phyloP scores from a whole-genome alignment of 2,329 filamentous ascomycete genomes.

The Aureobasidium sp. region DNA sequence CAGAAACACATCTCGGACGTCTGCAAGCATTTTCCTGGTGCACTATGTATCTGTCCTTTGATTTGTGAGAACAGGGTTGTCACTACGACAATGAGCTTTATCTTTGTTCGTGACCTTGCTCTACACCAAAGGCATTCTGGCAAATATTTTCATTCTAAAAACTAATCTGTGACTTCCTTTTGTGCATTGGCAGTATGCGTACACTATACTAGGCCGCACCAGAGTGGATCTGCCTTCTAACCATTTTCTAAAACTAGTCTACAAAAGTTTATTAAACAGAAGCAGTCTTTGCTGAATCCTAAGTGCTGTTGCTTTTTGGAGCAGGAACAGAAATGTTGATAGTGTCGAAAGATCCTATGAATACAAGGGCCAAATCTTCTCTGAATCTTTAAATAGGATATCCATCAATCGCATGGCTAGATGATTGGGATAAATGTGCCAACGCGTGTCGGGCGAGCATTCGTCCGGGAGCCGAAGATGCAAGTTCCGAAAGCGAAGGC shows the following conservation, averaged over 20 bases:
- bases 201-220: too few relatives aligned
- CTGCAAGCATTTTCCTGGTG: too few relatives aligned
- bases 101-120: not conserved
- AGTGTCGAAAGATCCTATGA: too few relatives aligned
- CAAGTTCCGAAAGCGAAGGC: not conserved
- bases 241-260: too few relatives aligned
- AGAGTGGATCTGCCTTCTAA: too few relatives aligned
- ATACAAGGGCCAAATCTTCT: too few relatives aligned
- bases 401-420: not conserved
- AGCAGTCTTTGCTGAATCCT: not conserved
- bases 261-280: too few relatives aligned
- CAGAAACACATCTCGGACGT: too few relatives aligned
- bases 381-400: not conserved
- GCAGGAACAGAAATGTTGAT: not conserved
- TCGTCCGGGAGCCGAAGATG: not conserved
- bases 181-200: not conserved
- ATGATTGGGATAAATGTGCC: not conserved
- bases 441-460: not conserved
- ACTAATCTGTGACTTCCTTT: not conserved
- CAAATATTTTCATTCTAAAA: not conserved
- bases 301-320: not conserved
- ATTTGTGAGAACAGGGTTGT: not conserved
- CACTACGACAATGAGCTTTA: not conserved
- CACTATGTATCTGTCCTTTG: too few relatives aligned
- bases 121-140: not conserved